Percentiles rank a stretch among this genome's conserved stretches.
These are phyloP conservation scores for Rauvolfia tetraphylla DNA, from an alignment of 257 asterid genomes.

Conservation along the genomic window DNA sequence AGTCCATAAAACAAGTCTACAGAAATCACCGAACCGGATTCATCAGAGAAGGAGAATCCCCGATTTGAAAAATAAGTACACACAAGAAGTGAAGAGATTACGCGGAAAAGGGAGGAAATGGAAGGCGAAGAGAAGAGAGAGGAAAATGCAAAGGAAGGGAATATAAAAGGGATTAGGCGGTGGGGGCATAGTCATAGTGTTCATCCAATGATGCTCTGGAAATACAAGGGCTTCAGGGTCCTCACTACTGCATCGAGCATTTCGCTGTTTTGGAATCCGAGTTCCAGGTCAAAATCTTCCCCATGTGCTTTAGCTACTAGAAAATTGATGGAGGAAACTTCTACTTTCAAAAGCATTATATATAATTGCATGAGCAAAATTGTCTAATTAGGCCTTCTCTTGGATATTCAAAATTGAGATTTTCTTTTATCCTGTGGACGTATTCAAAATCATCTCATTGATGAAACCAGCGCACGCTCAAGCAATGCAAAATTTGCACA, in stretches of 20 bases:
- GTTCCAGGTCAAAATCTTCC: conserved; percentile 34
- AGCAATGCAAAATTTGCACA: background rate
- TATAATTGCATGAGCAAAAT: too few relatives aligned
- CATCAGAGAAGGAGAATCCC: too few relatives aligned
- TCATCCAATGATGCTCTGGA: conserved; percentile 13
- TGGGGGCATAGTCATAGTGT: conserved; percentile 21
- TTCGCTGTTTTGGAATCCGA: conserved; percentile 26
- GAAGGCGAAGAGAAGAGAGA: background rate
- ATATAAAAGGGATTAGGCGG: background rate
- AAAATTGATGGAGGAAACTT: conserved; percentile 22
- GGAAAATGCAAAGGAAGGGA: background rate
- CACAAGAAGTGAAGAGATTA: background rate
- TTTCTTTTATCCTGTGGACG: background rate
- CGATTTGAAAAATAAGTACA: background rate
- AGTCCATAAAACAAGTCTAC: background rate
- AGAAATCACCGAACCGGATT: background rate
- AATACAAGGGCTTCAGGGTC: conserved; percentile 16
- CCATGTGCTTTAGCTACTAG: conserved; percentile 43
- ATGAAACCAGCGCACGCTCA: too few relatives aligned
- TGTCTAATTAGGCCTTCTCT: too few relatives aligned
- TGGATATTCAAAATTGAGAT: background rate
- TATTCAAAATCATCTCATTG: too few relatives aligned
- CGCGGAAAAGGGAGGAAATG: background rate
- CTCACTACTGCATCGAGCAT: conserved; percentile 28
- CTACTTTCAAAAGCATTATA: background rate